A percentile compares a stretch with the other conserved stretches of the same genome.
Conservation (phyloP, 208 protist genomes). For the Kentomonas sorsogonicus region DNA sequence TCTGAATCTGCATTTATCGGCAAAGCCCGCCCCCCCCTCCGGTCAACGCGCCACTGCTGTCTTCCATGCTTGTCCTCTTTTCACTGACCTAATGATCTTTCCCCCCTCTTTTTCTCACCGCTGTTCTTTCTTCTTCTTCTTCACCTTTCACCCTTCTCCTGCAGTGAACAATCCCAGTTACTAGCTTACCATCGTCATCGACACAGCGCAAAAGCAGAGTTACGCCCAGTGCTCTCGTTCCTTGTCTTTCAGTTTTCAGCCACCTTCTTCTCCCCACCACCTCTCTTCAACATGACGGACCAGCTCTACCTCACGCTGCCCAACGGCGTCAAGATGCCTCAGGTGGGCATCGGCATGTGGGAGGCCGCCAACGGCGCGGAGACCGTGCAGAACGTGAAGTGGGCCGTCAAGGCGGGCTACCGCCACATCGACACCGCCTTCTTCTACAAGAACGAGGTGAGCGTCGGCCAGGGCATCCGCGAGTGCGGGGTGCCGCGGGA, state of each 20-base stretch:
- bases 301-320: constrained; percentile 27
- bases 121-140: too few species aligned
- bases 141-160: too few species aligned
- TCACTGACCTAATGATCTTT: too few species aligned
- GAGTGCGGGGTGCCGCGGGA: constrained; percentile 64
- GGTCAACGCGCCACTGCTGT: too few species aligned
- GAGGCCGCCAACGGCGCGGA: constrained; percentile 40
- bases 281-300: constrained; percentile 1
- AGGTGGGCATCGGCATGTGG: constrained; percentile 79
- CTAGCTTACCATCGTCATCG: too few species aligned
- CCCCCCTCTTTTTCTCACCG: too few species aligned
- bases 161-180: too few species aligned
- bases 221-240: background rate
- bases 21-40: too few species aligned
- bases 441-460: constrained; percentile 80
- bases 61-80: too few species aligned
- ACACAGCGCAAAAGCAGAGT: too few species aligned
- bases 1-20: too few species aligned
- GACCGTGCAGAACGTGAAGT: constrained; percentile 33
- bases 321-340: constrained; percentile 68
- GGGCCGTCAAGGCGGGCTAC: constrained; percentile 71
- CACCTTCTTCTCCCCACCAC: background rate
- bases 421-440: constrained; percentile 82
- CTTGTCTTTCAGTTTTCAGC: background rate
- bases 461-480: constrained; percentile 44